Evolutionary conservation across 225 moss, liverwort and hornwort species (phyloP).

Genomic region (Pseudisothecium myosuroides): DNA sequence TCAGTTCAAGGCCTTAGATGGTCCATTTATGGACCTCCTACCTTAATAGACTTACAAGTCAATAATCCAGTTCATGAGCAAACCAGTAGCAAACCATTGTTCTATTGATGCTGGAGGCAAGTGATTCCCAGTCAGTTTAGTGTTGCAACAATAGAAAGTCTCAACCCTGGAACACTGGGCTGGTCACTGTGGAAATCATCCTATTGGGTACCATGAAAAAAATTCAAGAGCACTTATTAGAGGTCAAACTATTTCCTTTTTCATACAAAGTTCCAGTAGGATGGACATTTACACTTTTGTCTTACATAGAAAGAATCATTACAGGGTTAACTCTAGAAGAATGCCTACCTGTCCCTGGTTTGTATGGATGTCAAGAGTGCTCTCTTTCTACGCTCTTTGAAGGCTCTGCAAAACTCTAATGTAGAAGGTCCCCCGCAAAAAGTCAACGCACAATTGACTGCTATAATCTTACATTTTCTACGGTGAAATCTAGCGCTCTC

Average conservation of each 20-base stretch:
- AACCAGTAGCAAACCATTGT: background rate
- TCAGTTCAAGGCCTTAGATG: too few species aligned
- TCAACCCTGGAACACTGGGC: fast-evolving
- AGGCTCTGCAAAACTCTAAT: background rate
- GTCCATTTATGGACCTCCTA: too few species aligned
- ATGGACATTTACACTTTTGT: too few species aligned
- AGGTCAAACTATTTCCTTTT: too few species aligned
- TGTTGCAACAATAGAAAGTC: background rate
- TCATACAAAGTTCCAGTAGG: too few species aligned
- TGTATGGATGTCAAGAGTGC: background rate
- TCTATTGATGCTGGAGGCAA: background rate
- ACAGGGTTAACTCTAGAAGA: fast-evolving
- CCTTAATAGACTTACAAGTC: background rate
- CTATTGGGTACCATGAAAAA: too few species aligned
- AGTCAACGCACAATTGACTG: too few species aligned
- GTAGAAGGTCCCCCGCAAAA: background rate
- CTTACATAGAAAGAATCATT: too few species aligned
- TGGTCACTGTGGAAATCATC: background rate
- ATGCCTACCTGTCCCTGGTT: fast-evolving
- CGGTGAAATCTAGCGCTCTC: too few species aligned
- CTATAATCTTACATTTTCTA: too few species aligned
- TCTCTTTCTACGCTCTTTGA: background rate
- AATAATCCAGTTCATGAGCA: background rate
- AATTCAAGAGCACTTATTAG: too few species aligned
- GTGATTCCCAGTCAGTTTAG: background rate